Percentiles rank a stretch among this genome's conserved stretches.
phyloP scores from a whole-genome alignment of 371 early-diverging fungal species.

The Mortierella sp. region DNA sequence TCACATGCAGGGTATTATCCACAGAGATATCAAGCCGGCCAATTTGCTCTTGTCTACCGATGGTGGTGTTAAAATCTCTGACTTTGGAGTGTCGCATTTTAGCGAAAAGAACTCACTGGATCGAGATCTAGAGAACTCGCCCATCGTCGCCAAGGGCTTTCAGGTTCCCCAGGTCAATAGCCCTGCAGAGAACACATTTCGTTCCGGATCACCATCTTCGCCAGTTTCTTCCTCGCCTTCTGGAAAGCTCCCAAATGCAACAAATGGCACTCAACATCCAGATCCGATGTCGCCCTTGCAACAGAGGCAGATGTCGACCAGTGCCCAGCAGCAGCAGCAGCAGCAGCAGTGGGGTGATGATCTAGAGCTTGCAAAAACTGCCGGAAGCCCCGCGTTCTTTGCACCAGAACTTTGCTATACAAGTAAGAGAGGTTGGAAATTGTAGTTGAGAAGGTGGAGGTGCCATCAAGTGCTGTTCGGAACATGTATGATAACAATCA shows the following conservation, averaged over 20 bases:
- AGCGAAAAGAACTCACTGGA: conserved; percentile 56
- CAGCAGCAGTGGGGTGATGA: conserved; percentile 59
- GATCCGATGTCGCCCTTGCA: conserved; percentile 40
- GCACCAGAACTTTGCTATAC: conserved; percentile 96
- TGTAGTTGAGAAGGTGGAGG: no score
- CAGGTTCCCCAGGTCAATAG: conserved; percentile 8
- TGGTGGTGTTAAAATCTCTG: conserved; percentile 86
- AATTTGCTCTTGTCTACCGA: conserved; percentile 81
- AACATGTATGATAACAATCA: background rate
- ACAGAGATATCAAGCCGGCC: conserved; percentile 96
- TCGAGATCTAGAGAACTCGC: conserved; percentile 32
- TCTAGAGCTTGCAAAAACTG: conserved; percentile 91
- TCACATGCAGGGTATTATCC: conserved; percentile 92
- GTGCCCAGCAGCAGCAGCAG: conserved; percentile 32
- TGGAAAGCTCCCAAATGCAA: background rate
- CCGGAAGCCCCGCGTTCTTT: conserved; percentile 97
- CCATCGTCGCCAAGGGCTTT: conserved; percentile 22
- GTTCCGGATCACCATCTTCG: conserved; percentile 38
- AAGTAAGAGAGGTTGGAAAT: conserved; percentile 49
- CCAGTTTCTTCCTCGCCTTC: conserved; percentile 13
- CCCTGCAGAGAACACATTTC: background rate
- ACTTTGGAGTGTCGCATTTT: conserved; percentile 91
- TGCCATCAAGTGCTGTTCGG: no score
- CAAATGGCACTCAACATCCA: conserved; percentile 1
- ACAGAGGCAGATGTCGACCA: conserved; percentile 23